Evolutionary conservation across 805 yeast species (phyloP).

Genomic region (Candida namnaoensis): DNA sequence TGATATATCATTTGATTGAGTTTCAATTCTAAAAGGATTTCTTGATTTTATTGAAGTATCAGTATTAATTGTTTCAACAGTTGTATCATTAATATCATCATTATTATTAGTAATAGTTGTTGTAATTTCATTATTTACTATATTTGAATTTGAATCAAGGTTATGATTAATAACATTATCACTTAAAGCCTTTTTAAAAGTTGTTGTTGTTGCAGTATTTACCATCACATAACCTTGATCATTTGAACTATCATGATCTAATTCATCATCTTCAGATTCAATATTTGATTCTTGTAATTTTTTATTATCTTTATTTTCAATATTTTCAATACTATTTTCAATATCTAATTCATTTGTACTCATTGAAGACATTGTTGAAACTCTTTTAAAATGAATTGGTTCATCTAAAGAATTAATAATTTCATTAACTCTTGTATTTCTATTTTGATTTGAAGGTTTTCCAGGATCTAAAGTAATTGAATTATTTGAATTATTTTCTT

Average conservation of each 20-base stretch:
- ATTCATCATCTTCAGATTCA: not conserved
- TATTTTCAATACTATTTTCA: constrained; percentile 1
- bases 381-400: constrained; percentile 31
- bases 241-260: constrained; percentile 1
- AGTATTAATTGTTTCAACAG: too few relatives aligned
- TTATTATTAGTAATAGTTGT: not conserved
- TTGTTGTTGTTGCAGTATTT: constrained; percentile 9
- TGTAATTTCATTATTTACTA: too few relatives aligned
- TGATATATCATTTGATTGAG: not conserved
- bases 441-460: constrained; percentile 15
- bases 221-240: constrained; percentile 8
- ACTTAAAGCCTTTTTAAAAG: constrained; percentile 6
- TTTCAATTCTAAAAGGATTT: not conserved
- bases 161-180: not conserved
- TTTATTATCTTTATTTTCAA: not conserved
- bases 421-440: constrained; percentile 10
- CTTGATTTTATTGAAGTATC: too few relatives aligned
- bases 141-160: not conserved
- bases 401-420: constrained; percentile 26
- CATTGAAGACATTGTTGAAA: constrained; percentile 24
- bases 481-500: constrained; percentile 1
- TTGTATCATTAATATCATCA: not conserved
- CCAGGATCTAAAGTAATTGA: constrained; percentile 40
- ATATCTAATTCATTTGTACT: constrained; percentile 7
- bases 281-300: not conserved